Percentiles rank a stretch among this genome's conserved stretches.
phyloP scores from a whole-genome alignment of 2,329 filamentous ascomycete genomes.

The Aspergillus nomiae region DNA sequence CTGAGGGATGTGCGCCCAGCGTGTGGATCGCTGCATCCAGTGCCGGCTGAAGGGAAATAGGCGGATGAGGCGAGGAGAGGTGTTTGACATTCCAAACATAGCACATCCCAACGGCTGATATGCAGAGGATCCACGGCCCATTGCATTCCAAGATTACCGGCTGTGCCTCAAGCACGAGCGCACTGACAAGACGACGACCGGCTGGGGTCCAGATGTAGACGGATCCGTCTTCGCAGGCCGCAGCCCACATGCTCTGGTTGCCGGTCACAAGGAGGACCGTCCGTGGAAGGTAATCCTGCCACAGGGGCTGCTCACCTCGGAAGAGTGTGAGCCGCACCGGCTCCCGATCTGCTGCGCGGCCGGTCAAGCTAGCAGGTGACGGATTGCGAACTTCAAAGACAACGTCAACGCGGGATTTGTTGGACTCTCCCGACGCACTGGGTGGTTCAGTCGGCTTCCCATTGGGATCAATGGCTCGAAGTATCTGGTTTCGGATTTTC shows the following conservation, averaged over 20 bases:
- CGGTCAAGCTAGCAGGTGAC: slow-evolving; percentile 59
- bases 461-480: slow-evolving; percentile 70
- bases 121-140: slow-evolving; percentile 84
- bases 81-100: slow-evolving; percentile 92
- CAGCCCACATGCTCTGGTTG: slow-evolving; percentile 88
- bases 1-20: slow-evolving; percentile 75
- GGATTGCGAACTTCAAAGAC: slow-evolving; percentile 91
- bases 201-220: slow-evolving; percentile 91
- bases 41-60: slow-evolving; percentile 83
- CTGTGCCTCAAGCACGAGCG: slow-evolving; percentile 85
- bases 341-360: slow-evolving; percentile 67
- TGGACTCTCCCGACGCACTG: slow-evolving; percentile 37
- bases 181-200: slow-evolving; percentile 80
- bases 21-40: slow-evolving; percentile 83
- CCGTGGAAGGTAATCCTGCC: slow-evolving; percentile 91
- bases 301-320: slow-evolving; percentile 77
- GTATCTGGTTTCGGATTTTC: slow-evolving; percentile 77
- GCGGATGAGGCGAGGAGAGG: slow-evolving; percentile 82
- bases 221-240: slow-evolving; percentile 88
- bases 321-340: slow-evolving; percentile 81
- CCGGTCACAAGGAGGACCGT: slow-evolving; percentile 88
- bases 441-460: slow-evolving; percentile 48
- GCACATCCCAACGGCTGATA: slow-evolving; percentile 84
- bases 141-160: slow-evolving; percentile 91
- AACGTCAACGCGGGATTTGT: slow-evolving; percentile 65